Evolutionary conservation across 2,329 filamentous ascomycete genomes (phyloP).

Genomic region (Celoporthe dispersa): DNA sequence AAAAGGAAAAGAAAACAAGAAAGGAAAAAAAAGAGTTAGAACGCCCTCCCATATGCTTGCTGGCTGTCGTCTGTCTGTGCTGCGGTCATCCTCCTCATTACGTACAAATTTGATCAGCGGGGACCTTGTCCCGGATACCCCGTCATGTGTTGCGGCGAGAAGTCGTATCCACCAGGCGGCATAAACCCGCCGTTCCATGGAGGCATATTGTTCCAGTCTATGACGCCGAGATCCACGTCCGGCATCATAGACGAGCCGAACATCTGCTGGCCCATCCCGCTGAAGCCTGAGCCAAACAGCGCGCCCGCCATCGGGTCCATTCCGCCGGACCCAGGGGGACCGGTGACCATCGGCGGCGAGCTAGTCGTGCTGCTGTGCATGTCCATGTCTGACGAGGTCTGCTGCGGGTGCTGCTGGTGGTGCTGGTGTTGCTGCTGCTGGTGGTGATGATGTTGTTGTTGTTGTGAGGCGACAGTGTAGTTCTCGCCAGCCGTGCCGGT

Average conservation of each 20-base stretch:
- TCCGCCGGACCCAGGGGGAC: constrained; percentile 10
- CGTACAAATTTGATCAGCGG: not conserved
- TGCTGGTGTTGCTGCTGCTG: not conserved
- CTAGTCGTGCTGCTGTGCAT: constrained; percentile 26
- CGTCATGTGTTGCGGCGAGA: constrained; percentile 13
- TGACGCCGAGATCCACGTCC: constrained; percentile 40
- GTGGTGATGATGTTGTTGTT: constrained; percentile 22
- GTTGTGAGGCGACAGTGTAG: constrained; percentile 14
- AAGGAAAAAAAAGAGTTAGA: no score
- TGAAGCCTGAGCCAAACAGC: constrained; percentile 32
- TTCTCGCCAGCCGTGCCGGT: constrained; percentile 2
- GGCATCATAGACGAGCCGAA: constrained; percentile 37
- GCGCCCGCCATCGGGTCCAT: constrained; percentile 29
- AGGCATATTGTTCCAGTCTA: constrained; percentile 54
- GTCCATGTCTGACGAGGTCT: constrained; percentile 19
- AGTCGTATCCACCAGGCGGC: constrained; percentile 9
- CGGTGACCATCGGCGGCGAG: constrained; percentile 26
- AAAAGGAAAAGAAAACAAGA: not conserved
- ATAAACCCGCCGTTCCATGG: constrained; percentile 43
- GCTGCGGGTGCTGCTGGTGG: constrained; percentile 21
- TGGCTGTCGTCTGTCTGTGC: not conserved
- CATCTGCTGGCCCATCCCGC: constrained; percentile 36
- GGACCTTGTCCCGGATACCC: constrained; percentile 12
- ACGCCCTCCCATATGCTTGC: not conserved
- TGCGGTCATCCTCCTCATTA: not conserved